Evolutionary conservation across 73 alveolate genomes (phyloP).

Genomic region (Effrenium voratum): DNA sequence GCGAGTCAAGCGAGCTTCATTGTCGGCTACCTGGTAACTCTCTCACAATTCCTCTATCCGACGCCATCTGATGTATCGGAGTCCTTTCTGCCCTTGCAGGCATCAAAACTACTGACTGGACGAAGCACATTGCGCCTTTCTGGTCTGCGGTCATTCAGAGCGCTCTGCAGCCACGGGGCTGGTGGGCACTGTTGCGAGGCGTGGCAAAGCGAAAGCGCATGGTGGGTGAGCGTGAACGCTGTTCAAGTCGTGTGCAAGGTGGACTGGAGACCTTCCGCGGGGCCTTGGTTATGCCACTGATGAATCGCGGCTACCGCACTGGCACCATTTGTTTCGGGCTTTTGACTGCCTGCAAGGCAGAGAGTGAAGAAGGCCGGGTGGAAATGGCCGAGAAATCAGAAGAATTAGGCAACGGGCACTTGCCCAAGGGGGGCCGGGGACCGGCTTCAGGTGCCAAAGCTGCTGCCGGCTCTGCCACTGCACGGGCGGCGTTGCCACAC

Average conservation of each 20-base stretch:
- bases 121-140: constrained; percentile 78
- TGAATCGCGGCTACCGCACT: constrained; percentile 84
- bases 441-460: too few species aligned
- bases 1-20: too few species aligned
- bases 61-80: too few species aligned
- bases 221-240: neutral
- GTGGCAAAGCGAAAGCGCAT: neutral
- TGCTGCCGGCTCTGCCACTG: too few species aligned
- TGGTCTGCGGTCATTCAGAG: constrained; percentile 89
- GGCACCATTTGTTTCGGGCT: constrained; percentile 74
- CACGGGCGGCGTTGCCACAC: too few species aligned
- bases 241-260: neutral
- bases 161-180: constrained; percentile 91
- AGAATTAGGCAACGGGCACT: too few species aligned
- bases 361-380: too few species aligned
- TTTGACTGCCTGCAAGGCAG: constrained; percentile 61
- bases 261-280: constrained; percentile 92
- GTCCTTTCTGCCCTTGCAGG: too few species aligned
- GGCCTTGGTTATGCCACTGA: constrained; percentile 87
- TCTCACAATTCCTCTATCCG: too few species aligned
- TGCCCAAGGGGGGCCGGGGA: too few species aligned
- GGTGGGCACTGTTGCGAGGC: constrained; percentile 90
- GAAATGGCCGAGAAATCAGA: too few species aligned
- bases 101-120: constrained; percentile 55
- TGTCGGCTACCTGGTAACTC: too few species aligned